A percentile compares a stretch with the other conserved stretches of the same genome.
Conservation (phyloP, 805 yeast species). For the Danielia oregonensis region DNA sequence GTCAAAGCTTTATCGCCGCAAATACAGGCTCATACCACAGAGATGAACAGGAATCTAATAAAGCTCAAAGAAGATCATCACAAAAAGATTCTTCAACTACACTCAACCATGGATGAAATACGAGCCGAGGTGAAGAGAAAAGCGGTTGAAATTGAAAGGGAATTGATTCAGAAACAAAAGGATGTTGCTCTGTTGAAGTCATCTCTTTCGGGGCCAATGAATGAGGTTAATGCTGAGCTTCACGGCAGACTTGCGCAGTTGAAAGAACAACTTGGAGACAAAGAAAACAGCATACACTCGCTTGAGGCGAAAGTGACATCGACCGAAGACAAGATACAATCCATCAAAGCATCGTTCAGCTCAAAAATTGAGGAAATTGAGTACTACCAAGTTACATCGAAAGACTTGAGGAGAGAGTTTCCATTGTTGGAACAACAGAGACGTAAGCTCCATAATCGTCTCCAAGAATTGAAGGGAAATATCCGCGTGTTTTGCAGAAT, state of each 20-base stretch:
- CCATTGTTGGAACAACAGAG: constrained; percentile 53
- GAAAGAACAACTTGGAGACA: constrained; percentile 4
- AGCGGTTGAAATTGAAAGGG: constrained; percentile 6
- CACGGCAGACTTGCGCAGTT: neutral
- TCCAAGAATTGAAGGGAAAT: constrained; percentile 89
- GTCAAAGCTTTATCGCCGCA: constrained; percentile 5
- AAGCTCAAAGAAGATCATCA: constrained; percentile 24
- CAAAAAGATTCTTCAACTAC: constrained; percentile 13
- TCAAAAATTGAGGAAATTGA: constrained; percentile 9
- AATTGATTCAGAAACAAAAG: constrained; percentile 8
- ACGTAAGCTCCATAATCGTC: constrained; percentile 61
- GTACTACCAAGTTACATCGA: constrained; percentile 2
- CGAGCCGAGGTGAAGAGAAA: constrained; percentile 10
- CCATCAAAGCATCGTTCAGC: neutral
- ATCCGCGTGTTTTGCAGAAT: constrained; percentile 88
- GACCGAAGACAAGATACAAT: neutral
- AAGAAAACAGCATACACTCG: constrained; percentile 7
- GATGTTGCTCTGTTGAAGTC: constrained; percentile 15
- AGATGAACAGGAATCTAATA: constrained; percentile 21
- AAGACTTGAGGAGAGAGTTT: constrained; percentile 27
- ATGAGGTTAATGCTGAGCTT: neutral
- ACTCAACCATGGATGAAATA: constrained; percentile 15
- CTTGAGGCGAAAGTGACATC: constrained; percentile 2
- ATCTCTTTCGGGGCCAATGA: neutral
- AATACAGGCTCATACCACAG: constrained; percentile 13